Base-by-base conservation (phyloP, 768 basidiomycete species). In the Rossbeevera mucosa region DNA sequence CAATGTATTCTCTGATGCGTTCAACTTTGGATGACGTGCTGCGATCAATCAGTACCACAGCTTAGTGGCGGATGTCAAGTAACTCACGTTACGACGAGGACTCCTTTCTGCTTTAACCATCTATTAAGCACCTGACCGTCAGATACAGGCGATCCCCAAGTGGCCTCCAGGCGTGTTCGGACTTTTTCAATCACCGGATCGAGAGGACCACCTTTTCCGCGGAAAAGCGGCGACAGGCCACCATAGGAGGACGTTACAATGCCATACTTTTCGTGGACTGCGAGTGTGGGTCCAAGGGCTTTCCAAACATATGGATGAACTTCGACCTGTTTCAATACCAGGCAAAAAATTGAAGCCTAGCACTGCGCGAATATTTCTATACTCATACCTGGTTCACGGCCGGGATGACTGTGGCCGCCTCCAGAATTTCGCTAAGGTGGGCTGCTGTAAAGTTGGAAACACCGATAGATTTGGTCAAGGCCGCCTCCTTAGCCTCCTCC, bases 371-470 rank as follows among this genome's bases (percentile, higher is more conserved):
- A 38, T 7, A 30, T 24, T 6, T 28, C 1, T 6, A 7, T n/a
- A 9, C 40, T 24, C 46, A 9, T 25, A 78, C 80, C 73, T 83
- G 81, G 63, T 83, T 82, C 28, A 80, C 75, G 1, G 76, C 75
- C 0, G 82, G 82, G 1, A 63, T 44, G 42, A 80, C 63, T 25
- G 71, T 77, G 14, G 76, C 77, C 14, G 60, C 68, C 36, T 73
- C 67, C 22, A 78, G 59, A 24, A 83, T 66, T 21, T 73, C 67
- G 48, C 74, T 66, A 41, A 83, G 63, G 25, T 78, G 64, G 38
- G 67, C 58, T 20, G 72, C 61, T n/a, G 69, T 69, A 62, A 78
- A 79, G 67, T 84, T 84, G n/a, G 78, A 79, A 13, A 84, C 78
- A 5, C 82, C 81, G 38, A 79, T 74, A 47, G 68, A 70, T 53